Evolutionary conservation across 768 basidiomycete species (phyloP), one percentile per base, ranked within the genome.

Genomic region (Tephrocybe sp.): DNA sequence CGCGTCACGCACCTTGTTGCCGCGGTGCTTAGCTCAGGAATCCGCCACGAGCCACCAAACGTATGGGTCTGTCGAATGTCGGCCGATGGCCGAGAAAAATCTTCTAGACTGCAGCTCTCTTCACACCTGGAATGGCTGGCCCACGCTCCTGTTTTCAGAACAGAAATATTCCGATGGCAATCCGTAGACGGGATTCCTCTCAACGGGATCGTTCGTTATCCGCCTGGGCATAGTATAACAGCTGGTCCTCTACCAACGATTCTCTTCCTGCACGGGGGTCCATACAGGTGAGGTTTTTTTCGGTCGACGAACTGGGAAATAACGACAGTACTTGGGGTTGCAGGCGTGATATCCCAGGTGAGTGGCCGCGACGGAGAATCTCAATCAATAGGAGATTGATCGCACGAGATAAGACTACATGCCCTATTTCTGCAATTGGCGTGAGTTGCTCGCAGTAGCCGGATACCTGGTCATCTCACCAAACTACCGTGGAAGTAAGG

Each of bases 391-490:
- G 36, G 34, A 47, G 30, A 37, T 31, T 38, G 22, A 51, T 19
- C 11, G 12, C 6, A 32, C 24, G 5, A 44, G 25, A 25, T 9
- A 39, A 69, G 69, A 71, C 56, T 71, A 69, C 52, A 71, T 71
- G 69, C 68, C 67, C 21, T 69, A 71, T 39, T 69, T 68, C 51
- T 67, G 68, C 52, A 68, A 68, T 50, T 71, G 69, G 69, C 61
- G 69, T 9, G 69, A 71, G 36, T 49, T 68, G 30, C 54, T 68
- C 15, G 66, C 68, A 5, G 65, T 60, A 45, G 62, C 65, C 9
- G 69, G 69, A 26, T 71, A 67, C 49, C 58, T 71, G 13, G 66
- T 68, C 0, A 58, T 71, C 25, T 71, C 66, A 9, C 68, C 69
- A 9, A 71, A 71, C 44, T 71, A 71, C 44, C 61, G 67, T 49